Evolutionary conservation across 1,284 basidiomycete genomes (phyloP).

Genomic region (Moniliella sp.): DNA sequence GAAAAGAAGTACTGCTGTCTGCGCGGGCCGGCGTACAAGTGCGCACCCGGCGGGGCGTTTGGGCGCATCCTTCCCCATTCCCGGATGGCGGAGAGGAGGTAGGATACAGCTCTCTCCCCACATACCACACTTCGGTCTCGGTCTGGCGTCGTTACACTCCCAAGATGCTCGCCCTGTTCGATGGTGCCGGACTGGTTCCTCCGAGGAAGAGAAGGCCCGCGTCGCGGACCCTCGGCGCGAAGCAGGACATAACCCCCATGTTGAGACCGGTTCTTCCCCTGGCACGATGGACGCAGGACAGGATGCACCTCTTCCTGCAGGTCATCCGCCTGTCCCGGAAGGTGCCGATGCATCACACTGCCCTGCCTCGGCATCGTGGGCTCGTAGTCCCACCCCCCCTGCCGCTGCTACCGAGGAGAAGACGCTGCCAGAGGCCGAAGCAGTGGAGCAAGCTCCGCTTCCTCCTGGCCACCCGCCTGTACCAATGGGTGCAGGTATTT

Average conservation of each 20-base stretch:
- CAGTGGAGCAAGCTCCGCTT: no score
- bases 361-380: neutral
- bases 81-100: neutral
- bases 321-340: neutral
- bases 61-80: neutral
- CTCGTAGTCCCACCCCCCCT: no score
- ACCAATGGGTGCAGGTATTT: no score
- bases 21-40: neutral
- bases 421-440: no score
- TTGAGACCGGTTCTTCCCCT: neutral
- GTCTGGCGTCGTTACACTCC: slow-evolving; percentile 26
- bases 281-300: neutral
- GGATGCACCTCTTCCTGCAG: neutral
- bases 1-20: neutral
- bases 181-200: slow-evolving; percentile 12
- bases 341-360: neutral
- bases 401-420: no score
- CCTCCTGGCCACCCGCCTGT: no score
- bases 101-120: slow-evolving; percentile 17
- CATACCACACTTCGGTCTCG: slow-evolving; percentile 12
- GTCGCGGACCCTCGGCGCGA: neutral
- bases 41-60: neutral
- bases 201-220: neutral
- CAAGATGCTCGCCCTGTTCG: slow-evolving; percentile 21
- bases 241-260: neutral